Evolutionary conservation across 345 rosid species (phyloP).

Genomic region (thale cress (Arabidopsis thaliana)): TAIR10.1 NC_003071.7:1662001-1662500

Average conservation of each 20-base stretch:
- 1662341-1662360: neutral
- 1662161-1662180: conserved; percentile 76
- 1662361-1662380: neutral
- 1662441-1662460: conserved; percentile 55
- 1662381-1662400: neutral
- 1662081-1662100: neutral
- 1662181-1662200: conserved; percentile 72
- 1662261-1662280: conserved; percentile 79
- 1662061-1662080: neutral
- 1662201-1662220: conserved; percentile 73
- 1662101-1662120: conserved; percentile 68
- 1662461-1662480: conserved; percentile 54
- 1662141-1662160: conserved; percentile 67
- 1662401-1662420: conserved; percentile 50
- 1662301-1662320: conserved; percentile 62
- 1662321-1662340: conserved; percentile 60
- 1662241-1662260: conserved; percentile 69
- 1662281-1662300: conserved; percentile 70
- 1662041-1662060: neutral
- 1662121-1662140: conserved; percentile 84
- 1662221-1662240: conserved; percentile 84
- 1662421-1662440: conserved; percentile 84
- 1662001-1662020: conserved; percentile 93
- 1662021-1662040: conserved; percentile 25
- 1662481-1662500: conserved; percentile 61